A percentile compares a stretch with the other conserved stretches of the same genome.
Evolutionary conservation across 2,329 filamentous ascomycete genomes (phyloP).

Genomic region (Akanthomyces uredinophilus): DNA sequence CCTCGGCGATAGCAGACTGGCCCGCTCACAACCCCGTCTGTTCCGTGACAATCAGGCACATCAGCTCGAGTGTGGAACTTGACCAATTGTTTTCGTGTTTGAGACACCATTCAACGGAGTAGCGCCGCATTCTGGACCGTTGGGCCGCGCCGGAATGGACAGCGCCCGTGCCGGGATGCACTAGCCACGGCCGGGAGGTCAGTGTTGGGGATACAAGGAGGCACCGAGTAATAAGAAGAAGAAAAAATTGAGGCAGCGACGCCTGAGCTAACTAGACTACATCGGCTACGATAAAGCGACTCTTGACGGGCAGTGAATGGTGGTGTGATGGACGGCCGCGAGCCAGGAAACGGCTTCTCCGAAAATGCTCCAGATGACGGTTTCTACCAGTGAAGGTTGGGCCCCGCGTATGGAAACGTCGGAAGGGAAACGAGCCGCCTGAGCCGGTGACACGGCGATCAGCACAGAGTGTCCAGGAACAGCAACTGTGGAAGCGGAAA

Average conservation of each 20-base stretch:
- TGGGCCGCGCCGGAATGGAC: neutral
- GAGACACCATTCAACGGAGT: neutral
- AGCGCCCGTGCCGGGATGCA: neutral
- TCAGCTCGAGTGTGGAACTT: neutral
- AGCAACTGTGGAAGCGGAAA: neutral
- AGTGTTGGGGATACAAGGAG: neutral
- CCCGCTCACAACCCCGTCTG: neutral
- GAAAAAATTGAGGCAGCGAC: neutral
- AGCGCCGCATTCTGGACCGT: neutral
- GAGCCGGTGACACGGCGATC: neutral
- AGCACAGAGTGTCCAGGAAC: neutral
- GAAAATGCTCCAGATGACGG: no score
- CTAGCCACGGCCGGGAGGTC: neutral
- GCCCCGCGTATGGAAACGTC: no score
- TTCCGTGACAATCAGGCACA: neutral
- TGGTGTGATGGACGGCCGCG: no score
- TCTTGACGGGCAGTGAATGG: no score
- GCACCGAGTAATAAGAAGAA: no score
- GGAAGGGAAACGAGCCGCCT: neutral
- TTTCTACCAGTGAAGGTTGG: no score
- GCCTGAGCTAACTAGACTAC: neutral
- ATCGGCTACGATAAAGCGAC: no score
- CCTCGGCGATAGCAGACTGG: neutral
- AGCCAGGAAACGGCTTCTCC: no score
- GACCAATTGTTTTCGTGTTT: neutral